Evolutionary conservation across 1,284 basidiomycete species (phyloP).

Genomic region (Cutaneotrichosporon sp.): DNA sequence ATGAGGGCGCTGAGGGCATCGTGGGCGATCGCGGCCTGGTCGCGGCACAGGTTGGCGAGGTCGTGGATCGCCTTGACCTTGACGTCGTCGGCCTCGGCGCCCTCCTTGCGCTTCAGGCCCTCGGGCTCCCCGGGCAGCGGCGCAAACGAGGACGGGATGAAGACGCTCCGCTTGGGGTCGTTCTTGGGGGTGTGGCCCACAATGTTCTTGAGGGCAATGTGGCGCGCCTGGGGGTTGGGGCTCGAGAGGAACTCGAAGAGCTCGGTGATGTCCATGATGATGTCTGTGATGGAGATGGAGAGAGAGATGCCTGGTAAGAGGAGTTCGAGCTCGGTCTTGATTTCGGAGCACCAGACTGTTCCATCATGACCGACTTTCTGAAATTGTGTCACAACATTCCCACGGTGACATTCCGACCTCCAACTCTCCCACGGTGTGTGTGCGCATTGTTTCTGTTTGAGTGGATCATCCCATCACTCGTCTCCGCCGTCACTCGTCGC

Average conservation of each 20-base stretch:
- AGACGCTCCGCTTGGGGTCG: slow-evolving; percentile 70
- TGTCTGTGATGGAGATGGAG: neutral
- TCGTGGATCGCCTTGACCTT: slow-evolving; percentile 63
- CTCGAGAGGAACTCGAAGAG: slow-evolving; percentile 84
- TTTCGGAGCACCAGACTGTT: neutral
- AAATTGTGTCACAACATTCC: slow-evolving; percentile 20
- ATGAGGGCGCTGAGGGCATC: slow-evolving; percentile 93
- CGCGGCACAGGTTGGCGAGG: slow-evolving; percentile 79
- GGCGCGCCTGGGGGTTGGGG: slow-evolving; percentile 80
- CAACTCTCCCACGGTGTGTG: neutral
- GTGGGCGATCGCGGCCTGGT: slow-evolving; percentile 86
- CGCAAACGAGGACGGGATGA: slow-evolving; percentile 60
- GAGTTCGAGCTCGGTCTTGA: neutral
- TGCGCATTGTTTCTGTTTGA: neutral
- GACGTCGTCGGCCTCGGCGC: slow-evolving; percentile 62
- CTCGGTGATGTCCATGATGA: slow-evolving; percentile 58
- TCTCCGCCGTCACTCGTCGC: neutral
- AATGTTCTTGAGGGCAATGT: slow-evolving; percentile 81
- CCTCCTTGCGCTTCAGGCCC: slow-evolving; percentile 54
- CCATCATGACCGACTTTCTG: neutral
- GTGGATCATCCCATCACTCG: too few species aligned
- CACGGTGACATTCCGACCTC: slow-evolving; percentile 21
- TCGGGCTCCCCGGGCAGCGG: slow-evolving; percentile 39
- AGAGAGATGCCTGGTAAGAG: neutral
- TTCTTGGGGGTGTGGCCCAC: slow-evolving; percentile 74